Evolutionary conservation across 2,329 filamentous ascomycete species (phyloP).

Genomic region (Verticillium nubilum): DNA sequence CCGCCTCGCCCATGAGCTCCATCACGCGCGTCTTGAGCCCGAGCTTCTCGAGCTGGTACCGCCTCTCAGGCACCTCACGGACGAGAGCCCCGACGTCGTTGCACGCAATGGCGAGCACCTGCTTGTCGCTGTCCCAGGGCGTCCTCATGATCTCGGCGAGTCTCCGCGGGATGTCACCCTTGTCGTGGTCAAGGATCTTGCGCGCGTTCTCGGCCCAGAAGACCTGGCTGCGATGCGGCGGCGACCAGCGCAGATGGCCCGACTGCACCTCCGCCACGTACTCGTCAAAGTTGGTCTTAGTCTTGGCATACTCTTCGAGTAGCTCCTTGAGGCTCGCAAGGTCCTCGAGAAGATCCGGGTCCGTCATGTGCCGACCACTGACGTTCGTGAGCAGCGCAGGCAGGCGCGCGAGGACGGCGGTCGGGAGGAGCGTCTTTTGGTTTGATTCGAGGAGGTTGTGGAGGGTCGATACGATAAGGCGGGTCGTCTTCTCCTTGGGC

Average conservation of each 20-base stretch:
- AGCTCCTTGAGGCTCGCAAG: slow-evolving; percentile 55
- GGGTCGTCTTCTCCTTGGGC: slow-evolving; percentile 96
- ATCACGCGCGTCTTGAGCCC: slow-evolving; percentile 84
- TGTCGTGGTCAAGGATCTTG: slow-evolving; percentile 77
- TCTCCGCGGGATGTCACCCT: slow-evolving; percentile 72
- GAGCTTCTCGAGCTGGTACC: slow-evolving; percentile 72
- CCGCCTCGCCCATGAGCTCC: slow-evolving; percentile 86
- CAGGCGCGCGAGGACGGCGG: slow-evolving; percentile 79
- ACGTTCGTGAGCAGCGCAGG: slow-evolving; percentile 62
- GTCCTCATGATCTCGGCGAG: slow-evolving; percentile 76
- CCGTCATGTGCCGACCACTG: slow-evolving; percentile 55
- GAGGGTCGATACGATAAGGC: slow-evolving; percentile 82
- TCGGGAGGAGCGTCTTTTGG: slow-evolving; percentile 70
- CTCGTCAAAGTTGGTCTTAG: slow-evolving; percentile 77
- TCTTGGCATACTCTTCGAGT: slow-evolving; percentile 63
- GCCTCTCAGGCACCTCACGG: slow-evolving; percentile 81
- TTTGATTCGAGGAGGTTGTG: slow-evolving; percentile 74
- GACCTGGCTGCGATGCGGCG: slow-evolving; percentile 76
- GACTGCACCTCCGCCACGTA: slow-evolving; percentile 82
- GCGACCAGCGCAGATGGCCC: slow-evolving; percentile 88
- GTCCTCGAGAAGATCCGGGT: slow-evolving; percentile 60
- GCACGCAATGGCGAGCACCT: slow-evolving; percentile 86
- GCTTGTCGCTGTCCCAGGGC: slow-evolving; percentile 74
- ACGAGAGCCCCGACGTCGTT: slow-evolving; percentile 88
- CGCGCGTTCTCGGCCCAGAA: slow-evolving; percentile 93